Base-by-base conservation (phyloP, 75 land plant species). In the Larix kaempferi region DNA sequence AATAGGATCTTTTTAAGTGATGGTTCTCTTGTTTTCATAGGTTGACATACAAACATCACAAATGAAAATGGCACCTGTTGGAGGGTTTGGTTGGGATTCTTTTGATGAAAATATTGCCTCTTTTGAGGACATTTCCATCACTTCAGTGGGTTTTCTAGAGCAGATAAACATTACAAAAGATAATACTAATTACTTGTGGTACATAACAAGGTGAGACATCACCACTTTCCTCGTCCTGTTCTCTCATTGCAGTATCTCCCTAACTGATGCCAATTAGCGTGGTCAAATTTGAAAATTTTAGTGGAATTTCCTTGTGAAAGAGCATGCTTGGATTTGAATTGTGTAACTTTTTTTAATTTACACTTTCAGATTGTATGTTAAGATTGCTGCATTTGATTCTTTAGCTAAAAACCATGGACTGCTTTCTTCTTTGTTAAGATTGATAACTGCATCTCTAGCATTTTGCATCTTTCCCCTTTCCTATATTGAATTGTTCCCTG, bases 121-220 rank as follows among this genome's bases (percentile, higher is more conserved):
- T 4, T 81, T 71, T 76, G 73, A 66, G 58, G 93, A 89, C 25
- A 79, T 13, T 54, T 54, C 86, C 22, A 83, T 94, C 78, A 78
- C 86, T 26, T 26, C 78, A 56, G 73, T 58, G 37, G 89, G 92
- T 15, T 76, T 94, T 74, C 59, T 92, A 75, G 96, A 94, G 79
- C 94, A 94, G 84, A 87, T 92, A 77, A 83, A 88, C 80, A 84
- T 87, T 29, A 94, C 97, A 25, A 82, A 90, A 78, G 97, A 94
- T 80, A 64, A 64, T 13, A 78, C 92, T 71, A 95, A 94, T 57
- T 95, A 95, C 69, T 76, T 95, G 82, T 95, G 98, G 98, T 94
- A 94, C 84, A 81, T 78, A 3, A 92, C 98, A 61, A 88, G 83
- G 98, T 94, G 63, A 89, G 91, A 90, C 52, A 59, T 5, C 73